Percentiles rank a stretch among this genome's conserved stretches.
phyloP scores from a whole-genome alignment of 495 filamentous ascomycete genomes.

The Amphirosellinia nigrospora region DNA sequence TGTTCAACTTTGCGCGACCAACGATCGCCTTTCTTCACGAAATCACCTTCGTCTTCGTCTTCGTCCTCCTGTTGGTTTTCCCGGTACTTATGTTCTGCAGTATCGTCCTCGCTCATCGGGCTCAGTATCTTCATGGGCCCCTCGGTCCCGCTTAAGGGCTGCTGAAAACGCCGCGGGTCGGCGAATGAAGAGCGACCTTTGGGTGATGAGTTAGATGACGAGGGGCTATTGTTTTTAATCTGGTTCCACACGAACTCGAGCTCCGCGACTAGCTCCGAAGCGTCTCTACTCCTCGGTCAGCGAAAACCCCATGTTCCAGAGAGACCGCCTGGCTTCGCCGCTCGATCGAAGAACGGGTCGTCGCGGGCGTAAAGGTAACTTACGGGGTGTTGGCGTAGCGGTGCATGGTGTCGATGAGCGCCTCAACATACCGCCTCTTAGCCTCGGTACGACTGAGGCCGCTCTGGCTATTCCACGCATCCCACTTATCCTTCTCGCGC shows the following conservation, averaged over 20 bases:
- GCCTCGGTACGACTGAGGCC: constrained; percentile 86
- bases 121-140: constrained; percentile 72
- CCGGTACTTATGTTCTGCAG: constrained; percentile 59
- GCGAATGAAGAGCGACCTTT: constrained; percentile 38
- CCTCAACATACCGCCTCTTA: constrained; percentile 91
- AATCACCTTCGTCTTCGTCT: constrained; percentile 49
- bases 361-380: constrained; percentile 31
- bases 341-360: background rate
- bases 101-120: constrained; percentile 81
- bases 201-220: constrained; percentile 62
- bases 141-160: constrained; percentile 54
- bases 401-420: constrained; percentile 96
- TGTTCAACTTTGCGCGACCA: constrained; percentile 87
- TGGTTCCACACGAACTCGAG: constrained; percentile 99
- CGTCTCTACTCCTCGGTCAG: constrained; percentile 59
- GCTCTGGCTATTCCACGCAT: constrained; percentile 89
- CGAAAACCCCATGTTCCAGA: background rate
- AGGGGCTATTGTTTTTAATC: constrained; percentile 80
- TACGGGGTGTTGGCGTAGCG: constrained; percentile 81
- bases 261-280: constrained; percentile 86
- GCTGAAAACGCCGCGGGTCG: constrained; percentile 50
- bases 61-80: constrained; percentile 45
- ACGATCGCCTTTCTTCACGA: constrained; percentile 54
- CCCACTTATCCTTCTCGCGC: constrained; percentile 71
- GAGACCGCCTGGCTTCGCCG: constrained; percentile 8